Evolutionary conservation across 2,329 filamentous ascomycete species (phyloP), one percentile per base, ranked within the genome.

Genomic region (Apiospora phragmitis): DNA sequence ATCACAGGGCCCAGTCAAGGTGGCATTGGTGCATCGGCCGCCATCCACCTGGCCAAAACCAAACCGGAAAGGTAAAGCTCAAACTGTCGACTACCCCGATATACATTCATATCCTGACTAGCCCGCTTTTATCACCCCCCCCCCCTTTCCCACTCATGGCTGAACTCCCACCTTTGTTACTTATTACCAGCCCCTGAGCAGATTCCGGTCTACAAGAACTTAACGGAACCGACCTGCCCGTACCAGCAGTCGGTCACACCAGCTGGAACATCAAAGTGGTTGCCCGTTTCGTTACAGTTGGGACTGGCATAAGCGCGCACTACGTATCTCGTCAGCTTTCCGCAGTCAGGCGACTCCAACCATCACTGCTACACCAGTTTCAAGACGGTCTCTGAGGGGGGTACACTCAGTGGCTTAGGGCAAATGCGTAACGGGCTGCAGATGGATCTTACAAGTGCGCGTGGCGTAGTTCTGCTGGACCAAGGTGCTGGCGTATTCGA

Each of bases 381-480:
- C n/a, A n/a, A n/a, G n/a, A n/a, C n/a, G n/a, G n/a, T n/a, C n/a
- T n/a, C n/a, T n/a, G n/a, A 42, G 3, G 12, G 41, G 4, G 4
- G 9, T 12, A 14, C 41, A 14, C 16, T 1, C 47, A 32, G 29
- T 8, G 21, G 16, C 26, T 43, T n/a, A 47, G n/a, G 24, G 26
- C 6, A 42, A 16, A 14, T 16, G 4, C 1, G 41, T 16, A 16
- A 16, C 3, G 24, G 14, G 9, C 2, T 11, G 5, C 12, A 55
- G 32, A 26, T 41, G 18, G n/a, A 1, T 65, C 69, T 70, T 43
- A 70, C 69, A 32, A 29, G 69, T 68, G 41, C 67, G 69, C 6
- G 69, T 70, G 26, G 69, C 69, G 16, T 49, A 47, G 69, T 70
- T 70, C n/a, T 70, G 66, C 24, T 49, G 38, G 24, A 70, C 41